These are phyloP conservation scores for Rhododendron henanense DNA, from an alignment of 148 eudicot species.

Conservation along the genomic window DNA sequence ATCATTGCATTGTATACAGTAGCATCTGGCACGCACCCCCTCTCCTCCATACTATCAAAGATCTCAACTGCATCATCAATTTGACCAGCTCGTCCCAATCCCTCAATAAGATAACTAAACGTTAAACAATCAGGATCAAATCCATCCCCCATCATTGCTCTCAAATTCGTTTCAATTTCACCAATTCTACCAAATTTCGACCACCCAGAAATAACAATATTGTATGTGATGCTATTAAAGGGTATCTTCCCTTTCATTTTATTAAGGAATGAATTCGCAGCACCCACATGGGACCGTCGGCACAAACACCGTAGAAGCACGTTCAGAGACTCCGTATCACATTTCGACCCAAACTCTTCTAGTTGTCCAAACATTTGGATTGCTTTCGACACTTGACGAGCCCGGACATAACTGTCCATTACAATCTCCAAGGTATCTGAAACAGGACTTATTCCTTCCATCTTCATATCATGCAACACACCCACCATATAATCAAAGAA, in stretches of 20 bases:
- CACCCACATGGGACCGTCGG: conserved; percentile 51
- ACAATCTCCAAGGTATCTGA: conserved; percentile 53
- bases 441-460: conserved; percentile 29
- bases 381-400: conserved; percentile 50
- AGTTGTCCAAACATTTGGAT: conserved; percentile 48
- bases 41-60: conserved; percentile 48
- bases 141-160: conserved; percentile 73
- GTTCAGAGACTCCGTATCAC: conserved; percentile 52
- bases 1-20: conserved; percentile 79
- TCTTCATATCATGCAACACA: conserved; percentile 47
- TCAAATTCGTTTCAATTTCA: conserved; percentile 62
- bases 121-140: conserved; percentile 60
- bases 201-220: conserved; percentile 76
- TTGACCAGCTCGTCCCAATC: conserved; percentile 77
- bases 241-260: conserved; percentile 60
- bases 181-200: conserved; percentile 53
- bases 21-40: conserved; percentile 36
- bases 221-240: conserved; percentile 42
- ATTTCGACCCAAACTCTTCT: conserved; percentile 52
- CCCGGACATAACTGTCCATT: conserved; percentile 64
- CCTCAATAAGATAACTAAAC: conserved; percentile 61
- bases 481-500: conserved; percentile 52
- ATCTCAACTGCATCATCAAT: conserved; percentile 64
- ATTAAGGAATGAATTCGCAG: conserved; percentile 48
- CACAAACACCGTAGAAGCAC: conserved; percentile 64